Evolutionary conservation across 495 filamentous ascomycete genomes (phyloP).

Genomic region (Hyphodiscus hymeniophilus): DNA sequence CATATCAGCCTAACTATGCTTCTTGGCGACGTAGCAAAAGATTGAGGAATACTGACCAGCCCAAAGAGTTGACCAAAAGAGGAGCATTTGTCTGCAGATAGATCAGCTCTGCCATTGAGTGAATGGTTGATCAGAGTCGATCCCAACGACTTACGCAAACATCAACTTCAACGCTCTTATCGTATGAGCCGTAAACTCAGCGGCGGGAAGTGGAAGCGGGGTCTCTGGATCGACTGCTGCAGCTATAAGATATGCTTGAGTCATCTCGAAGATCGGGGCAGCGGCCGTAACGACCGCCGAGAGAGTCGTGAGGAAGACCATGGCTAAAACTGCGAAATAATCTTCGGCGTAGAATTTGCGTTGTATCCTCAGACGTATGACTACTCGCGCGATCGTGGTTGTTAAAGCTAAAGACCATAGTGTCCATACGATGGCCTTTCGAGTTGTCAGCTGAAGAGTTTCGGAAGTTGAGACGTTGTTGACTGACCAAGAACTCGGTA

Average conservation of each 20-base stretch:
- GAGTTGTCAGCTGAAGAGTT: neutral
- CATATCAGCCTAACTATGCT: neutral
- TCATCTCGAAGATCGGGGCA: constrained; percentile 6
- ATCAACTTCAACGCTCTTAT: constrained; percentile 17
- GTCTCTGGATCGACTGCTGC: constrained; percentile 6
- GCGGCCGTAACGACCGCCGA: constrained; percentile 3
- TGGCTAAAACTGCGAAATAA: constrained; percentile 7
- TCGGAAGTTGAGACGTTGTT: neutral
- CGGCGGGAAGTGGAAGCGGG: constrained; percentile 6
- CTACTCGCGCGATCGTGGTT: constrained; percentile 3
- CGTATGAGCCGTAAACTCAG: constrained; percentile 4
- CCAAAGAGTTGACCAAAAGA: constrained; percentile 18
- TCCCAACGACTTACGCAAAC: constrained; percentile 15
- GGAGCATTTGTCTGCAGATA: constrained; percentile 14
- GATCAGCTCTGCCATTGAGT: too few species aligned
- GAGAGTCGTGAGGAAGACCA: constrained; percentile 6
- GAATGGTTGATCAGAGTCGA: too few species aligned
- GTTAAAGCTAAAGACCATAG: constrained; percentile 8
- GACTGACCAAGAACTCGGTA: constrained; percentile 1
- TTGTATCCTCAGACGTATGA: constrained; percentile 9
- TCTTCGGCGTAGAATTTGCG: constrained; percentile 7
- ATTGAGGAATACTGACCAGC: constrained; percentile 6
- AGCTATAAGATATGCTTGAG: constrained; percentile 3
- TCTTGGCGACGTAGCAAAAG: too few species aligned
- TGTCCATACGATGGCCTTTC: constrained; percentile 9